Evolutionary conservation across 495 filamentous ascomycete genomes (phyloP), one percentile per base, ranked within the genome.

Genomic region (Aspergillus campestris): DNA sequence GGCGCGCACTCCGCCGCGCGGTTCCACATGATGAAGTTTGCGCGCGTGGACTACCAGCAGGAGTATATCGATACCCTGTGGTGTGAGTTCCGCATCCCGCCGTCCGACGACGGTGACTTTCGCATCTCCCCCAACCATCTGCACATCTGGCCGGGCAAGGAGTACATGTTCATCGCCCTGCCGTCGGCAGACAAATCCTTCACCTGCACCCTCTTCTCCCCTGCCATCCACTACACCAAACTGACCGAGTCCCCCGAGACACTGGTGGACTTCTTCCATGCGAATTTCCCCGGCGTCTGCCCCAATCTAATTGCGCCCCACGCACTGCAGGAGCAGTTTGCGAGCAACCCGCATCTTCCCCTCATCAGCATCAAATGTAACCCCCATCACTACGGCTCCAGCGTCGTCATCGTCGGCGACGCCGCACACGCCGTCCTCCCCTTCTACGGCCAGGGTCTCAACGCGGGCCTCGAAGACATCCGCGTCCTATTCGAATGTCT

Each of bases 121-220:
- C 69, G 70, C 29, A 86, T 96, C 44, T 88, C 86, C 0, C 87
- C 88, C 11, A 85, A 95, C 59, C 88, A 97, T 56, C 75, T 99
- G 2, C 92, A 99, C 61, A 99, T 99, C 65, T 99, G 92, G 92
- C 92, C 92, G 1, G 87, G 84, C 15, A 80, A 80, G 50, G 78
- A 87, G 9, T 86, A 88, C 59, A 97, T 99, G 92, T 99, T 99
- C 65, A 97, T 99, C 55, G 92, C 92, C 13, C 86, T 99, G 24
- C 91, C 92, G 0, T 87, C 82, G 41, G 70, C 81, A 10, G 89
- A 97, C 60, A 84, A 84, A 47, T 86, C 87, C 1, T 99, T 99
- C 58, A 97, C 91, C 0, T 95, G 89, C 64, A 99, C 92, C 0
- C 70, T 99, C 9, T 99, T 99, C 64, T 79, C 91, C 7, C 83